Evolutionary conservation across 345 rosid species (phyloP), one percentile per base, ranked within the genome.

Genomic region (Bruguiera parviflora): DNA sequence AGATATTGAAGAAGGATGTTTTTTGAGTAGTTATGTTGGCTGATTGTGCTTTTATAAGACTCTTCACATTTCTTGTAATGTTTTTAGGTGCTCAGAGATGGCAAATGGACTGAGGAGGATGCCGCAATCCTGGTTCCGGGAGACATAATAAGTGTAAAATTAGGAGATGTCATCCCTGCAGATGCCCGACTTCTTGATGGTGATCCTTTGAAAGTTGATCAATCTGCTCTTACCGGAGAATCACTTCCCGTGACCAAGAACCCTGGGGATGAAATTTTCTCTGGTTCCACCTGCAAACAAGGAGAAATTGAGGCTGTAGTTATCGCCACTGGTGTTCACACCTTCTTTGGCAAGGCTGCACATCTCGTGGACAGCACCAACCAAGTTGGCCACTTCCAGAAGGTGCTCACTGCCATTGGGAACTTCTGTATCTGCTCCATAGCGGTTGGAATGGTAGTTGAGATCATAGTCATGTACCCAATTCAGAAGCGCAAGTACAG

Each of bases 181-280:
- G 96, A 91, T 84, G 97, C 96, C 28, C 95, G 97, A 75, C 91
- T 91, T 51, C 91, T 91, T 19, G 97, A 89, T 75, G 97, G 96
- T 1, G 97, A 91, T 72, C 78, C 97, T 5, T 75, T 91, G 18
- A 91, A 91, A 80, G 69, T 91, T 0, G 96, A 90, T 67, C 90
- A 86, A 71, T 86, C 87, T 21, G 87, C 87, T 32, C 84, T 86
- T 3, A 86, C 90, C 0, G 90, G 90, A 52, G 90, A 86, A 73
- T 86, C 90, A 24, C 90, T 86, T 32, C 77, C 97, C 0, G 95
- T 87, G 27, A 90, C 92, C 18, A 90, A 83, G 85, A 71, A 69
- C 65, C 94, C 94, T 15, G 84, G 89, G 6, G 87, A 86, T 64
- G 90, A 84, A 72, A 74, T 90, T 16, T 90, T 81, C 89, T 90